phyloP scores from a whole-genome alignment of 2,329 filamentous ascomycete species.

The Colletotrichum musae region DNA sequence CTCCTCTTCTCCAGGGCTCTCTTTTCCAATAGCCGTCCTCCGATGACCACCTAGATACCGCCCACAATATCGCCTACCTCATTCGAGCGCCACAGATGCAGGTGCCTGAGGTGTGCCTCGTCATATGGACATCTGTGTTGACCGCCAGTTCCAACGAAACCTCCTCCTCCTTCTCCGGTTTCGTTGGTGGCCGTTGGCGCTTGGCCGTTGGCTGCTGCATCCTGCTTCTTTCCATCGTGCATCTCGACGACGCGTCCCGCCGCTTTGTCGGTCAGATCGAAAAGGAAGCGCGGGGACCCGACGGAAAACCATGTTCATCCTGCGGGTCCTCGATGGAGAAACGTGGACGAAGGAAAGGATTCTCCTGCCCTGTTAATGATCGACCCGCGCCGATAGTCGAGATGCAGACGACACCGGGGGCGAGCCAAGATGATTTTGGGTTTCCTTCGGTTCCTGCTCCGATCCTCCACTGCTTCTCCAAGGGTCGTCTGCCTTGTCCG shows the following conservation, averaged over 20 bases:
- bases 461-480: conserved; percentile 1
- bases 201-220: background rate
- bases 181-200: background rate
- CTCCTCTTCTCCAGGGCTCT: no score
- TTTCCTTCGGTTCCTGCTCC: conserved; percentile 1
- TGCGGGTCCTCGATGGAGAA: background rate
- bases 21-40: no score
- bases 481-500: background rate
- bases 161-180: background rate
- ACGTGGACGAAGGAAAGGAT: background rate
- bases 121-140: background rate
- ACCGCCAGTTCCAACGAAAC: conserved; percentile 11
- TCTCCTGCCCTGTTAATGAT: conserved; percentile 5
- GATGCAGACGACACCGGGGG: conserved; percentile 8
- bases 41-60: no score
- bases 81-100: background rate
- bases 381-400: conserved; percentile 26
- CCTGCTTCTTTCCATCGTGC: conserved; percentile 22
- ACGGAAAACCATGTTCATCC: background rate
- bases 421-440: background rate
- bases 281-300: background rate
- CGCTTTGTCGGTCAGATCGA: conserved; percentile 25
- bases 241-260: conserved; percentile 11
- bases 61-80: background rate
- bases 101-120: conserved; percentile 5